Evolutionary conservation across 2,329 filamentous ascomycete species (phyloP).

Genomic region (Fulvia fulva): DNA sequence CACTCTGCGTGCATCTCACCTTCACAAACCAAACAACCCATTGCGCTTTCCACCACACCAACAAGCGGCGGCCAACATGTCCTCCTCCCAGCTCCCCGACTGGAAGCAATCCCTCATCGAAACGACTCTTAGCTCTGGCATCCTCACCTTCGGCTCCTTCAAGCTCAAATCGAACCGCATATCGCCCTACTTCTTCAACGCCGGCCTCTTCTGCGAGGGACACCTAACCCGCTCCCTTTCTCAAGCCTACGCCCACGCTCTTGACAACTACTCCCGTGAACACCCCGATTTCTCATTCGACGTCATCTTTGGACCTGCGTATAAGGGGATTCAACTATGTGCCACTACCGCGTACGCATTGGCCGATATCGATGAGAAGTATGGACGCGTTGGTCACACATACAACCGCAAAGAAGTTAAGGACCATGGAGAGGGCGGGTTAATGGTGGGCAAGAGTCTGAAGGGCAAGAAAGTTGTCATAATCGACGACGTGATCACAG

Average conservation of each 20-base stretch:
- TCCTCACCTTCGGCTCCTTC: slow-evolving; percentile 78
- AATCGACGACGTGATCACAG: slow-evolving; percentile 95
- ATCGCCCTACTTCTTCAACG: slow-evolving; percentile 98
- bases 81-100: slow-evolving; percentile 32
- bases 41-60: too few species aligned
- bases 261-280: slow-evolving; percentile 44
- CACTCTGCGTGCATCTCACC: neutral
- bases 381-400: slow-evolving; percentile 70
- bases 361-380: slow-evolving; percentile 64
- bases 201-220: slow-evolving; percentile 81
- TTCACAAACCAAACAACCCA: too few species aligned
- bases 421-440: slow-evolving; percentile 90
- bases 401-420: slow-evolving; percentile 98
- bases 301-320: slow-evolving; percentile 87
- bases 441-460: slow-evolving; percentile 81
- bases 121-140: slow-evolving; percentile 62
- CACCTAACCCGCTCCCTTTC: slow-evolving; percentile 73
- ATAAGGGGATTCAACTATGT: slow-evolving; percentile 94
- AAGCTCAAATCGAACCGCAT: slow-evolving; percentile 86
- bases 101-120: slow-evolving; percentile 72
- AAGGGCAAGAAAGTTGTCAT: slow-evolving; percentile 84
- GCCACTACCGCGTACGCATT: slow-evolving; percentile 73
- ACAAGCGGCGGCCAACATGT: neutral
- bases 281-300: slow-evolving; percentile 61
- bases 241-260: slow-evolving; percentile 69